Conservation (phyloP, 1,139 yeast genomes). For the Geotrichum klebahnii region DNA sequence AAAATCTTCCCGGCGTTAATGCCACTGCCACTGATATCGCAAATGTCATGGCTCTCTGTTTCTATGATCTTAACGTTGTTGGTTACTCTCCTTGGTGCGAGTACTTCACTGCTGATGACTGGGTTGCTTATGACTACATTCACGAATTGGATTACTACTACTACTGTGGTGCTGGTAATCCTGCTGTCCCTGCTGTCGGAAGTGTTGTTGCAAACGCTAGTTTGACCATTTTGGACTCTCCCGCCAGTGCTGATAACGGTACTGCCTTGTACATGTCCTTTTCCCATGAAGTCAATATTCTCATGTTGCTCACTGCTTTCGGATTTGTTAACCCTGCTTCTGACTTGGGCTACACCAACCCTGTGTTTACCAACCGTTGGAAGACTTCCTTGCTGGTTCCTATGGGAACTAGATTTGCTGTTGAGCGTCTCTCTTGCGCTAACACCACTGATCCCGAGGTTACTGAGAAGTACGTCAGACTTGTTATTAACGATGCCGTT, state of each 20-base stretch:
- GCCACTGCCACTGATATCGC: slow-evolving; percentile 44
- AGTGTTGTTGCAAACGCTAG: slow-evolving; percentile 52
- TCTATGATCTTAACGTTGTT: slow-evolving; percentile 53
- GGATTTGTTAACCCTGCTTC: slow-evolving; percentile 47
- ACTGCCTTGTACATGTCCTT: slow-evolving; percentile 46
- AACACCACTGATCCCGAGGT: slow-evolving; percentile 22
- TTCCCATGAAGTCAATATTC: slow-evolving; percentile 58
- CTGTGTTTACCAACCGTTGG: slow-evolving; percentile 46
- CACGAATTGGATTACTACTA: slow-evolving; percentile 51
- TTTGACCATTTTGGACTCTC: slow-evolving; percentile 41
- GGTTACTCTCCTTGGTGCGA: slow-evolving; percentile 55
- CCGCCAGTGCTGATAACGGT: slow-evolving; percentile 38
- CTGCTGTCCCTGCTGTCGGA: slow-evolving; percentile 46
- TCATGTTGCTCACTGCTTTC: slow-evolving; percentile 49
- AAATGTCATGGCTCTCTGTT: slow-evolving; percentile 50
- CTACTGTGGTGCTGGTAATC: slow-evolving; percentile 52
- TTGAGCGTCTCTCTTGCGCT: slow-evolving; percentile 50
- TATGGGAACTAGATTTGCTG: slow-evolving; percentile 53
- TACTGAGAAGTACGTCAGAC: slow-evolving; percentile 45
- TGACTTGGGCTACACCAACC: slow-evolving; percentile 38
- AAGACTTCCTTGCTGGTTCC: slow-evolving; percentile 49
- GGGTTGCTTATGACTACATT: slow-evolving; percentile 46
- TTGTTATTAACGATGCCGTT: slow-evolving; percentile 58
- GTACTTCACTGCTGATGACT: slow-evolving; percentile 55
- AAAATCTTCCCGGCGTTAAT: slow-evolving; percentile 45